A percentile compares a stretch with the other conserved stretches of the same genome.
These are phyloP conservation scores for Dendrobium catenatum DNA, from an alignment of 106 monocot species.

Conservation along the genomic window DNA sequence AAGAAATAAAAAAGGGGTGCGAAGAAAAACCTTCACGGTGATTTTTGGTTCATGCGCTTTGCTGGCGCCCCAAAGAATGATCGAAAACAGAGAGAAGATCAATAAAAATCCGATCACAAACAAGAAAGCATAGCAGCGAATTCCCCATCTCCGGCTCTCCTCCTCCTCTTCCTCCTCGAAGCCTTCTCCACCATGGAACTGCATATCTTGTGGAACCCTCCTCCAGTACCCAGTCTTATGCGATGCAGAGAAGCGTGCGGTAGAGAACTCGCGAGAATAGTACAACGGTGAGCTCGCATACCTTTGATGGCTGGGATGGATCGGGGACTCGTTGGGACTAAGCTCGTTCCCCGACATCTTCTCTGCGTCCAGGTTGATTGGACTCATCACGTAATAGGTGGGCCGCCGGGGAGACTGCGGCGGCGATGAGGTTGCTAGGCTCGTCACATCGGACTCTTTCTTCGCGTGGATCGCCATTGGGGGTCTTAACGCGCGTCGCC, in stretches of 20 bases:
- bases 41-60: conserved; percentile 56
- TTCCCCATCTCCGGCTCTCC: background rate
- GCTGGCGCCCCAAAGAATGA: conserved; percentile 85
- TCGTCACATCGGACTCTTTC: conserved; percentile 86
- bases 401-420: conserved; percentile 74
- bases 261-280: conserved; percentile 82
- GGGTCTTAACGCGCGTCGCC: too few relatives aligned
- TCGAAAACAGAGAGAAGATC: conserved; percentile 66
- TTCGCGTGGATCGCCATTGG: conserved; percentile 42
- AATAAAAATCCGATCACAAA: conserved; percentile 50
- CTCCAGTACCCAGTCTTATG: conserved; percentile 39
- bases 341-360: conserved; percentile 40
- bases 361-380: conserved; percentile 25
- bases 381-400: conserved; percentile 75
- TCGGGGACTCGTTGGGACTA: conserved; percentile 35
- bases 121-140: conserved; percentile 42
- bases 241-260: conserved; percentile 62
- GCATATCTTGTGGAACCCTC: conserved; percentile 15
- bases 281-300: conserved; percentile 35
- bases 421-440: conserved; percentile 76
- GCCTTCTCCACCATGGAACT: background rate
- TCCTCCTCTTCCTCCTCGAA: conserved; percentile 9
- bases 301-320: conserved; percentile 30
- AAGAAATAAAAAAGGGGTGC: background rate
- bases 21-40: conserved; percentile 42